Conservation (phyloP, 2,329 filamentous ascomycete species). For the Botrytis porri region DNA sequence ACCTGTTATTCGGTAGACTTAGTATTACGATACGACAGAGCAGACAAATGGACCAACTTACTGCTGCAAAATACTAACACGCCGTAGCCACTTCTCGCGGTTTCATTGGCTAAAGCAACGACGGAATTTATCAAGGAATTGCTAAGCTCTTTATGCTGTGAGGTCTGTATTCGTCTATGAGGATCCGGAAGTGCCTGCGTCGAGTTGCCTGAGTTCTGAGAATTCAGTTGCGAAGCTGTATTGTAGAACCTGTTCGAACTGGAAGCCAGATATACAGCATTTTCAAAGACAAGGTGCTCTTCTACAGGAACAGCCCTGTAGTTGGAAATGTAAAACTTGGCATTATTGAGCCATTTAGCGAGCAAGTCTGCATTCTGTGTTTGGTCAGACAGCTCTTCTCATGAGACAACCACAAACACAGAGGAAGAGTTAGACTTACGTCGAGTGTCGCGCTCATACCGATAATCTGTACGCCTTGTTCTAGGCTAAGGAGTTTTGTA, state of each 20-base stretch:
- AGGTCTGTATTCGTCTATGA: constrained; percentile 51
- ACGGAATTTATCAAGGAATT: constrained; percentile 68
- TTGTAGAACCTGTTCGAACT: constrained; percentile 58
- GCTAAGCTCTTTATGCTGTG: constrained; percentile 58
- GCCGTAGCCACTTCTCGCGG: constrained; percentile 64
- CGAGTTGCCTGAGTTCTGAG: constrained; percentile 33
- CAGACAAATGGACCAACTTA: constrained; percentile 12
- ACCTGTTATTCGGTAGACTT: background rate
- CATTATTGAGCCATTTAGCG: constrained; percentile 63
- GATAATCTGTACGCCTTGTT: constrained; percentile 65
- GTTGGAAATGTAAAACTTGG: constrained; percentile 68
- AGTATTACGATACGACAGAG: background rate
- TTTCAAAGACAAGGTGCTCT: constrained; percentile 71
- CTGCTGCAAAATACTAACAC: constrained; percentile 73
- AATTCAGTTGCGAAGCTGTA: constrained; percentile 45
- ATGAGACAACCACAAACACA: background rate
- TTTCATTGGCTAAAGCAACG: constrained; percentile 66
- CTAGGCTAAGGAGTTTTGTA: constrained; percentile 68
- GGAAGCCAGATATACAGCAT: constrained; percentile 61
- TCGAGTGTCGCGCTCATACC: constrained; percentile 79
- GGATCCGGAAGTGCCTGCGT: constrained; percentile 42
- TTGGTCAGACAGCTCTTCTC: constrained; percentile 8
- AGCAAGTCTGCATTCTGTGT: constrained; percentile 65
- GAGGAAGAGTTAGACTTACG: constrained; percentile 42
- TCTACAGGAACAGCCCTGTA: constrained; percentile 75